Evolutionary conservation across 2,329 filamentous ascomycete genomes (phyloP), one percentile per base, ranked within the genome.

Genomic region (Aspergillus texensis): DNA sequence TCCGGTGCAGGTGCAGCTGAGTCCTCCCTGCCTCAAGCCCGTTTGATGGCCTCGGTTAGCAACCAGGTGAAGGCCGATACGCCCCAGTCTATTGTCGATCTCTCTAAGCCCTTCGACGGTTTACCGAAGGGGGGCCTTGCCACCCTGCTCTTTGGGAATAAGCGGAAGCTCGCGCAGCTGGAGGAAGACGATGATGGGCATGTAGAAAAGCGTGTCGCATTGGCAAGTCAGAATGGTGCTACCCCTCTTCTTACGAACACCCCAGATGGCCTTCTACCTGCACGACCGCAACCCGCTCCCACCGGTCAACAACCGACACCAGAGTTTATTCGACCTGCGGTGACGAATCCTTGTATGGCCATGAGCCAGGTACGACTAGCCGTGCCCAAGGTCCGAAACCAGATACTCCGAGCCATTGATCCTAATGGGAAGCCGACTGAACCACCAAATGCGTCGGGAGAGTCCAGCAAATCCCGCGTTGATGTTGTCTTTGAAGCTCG

Each of bases 31-130:
- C 94, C 94, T 1, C 92, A 96, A 73, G 91, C 93, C 26, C 92
- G 96, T 72, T 83, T 98, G 6, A 90, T 97, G 66, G 92, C 93
- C 41, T 88, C 92, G 14, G 88, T 88, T 11, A 86, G 88, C 11
- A 91, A 86, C 59, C 81, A 83, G 67, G 80, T 85, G 0, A 88
- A 89, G 63, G 87, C 85, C 62, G 93, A 95, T 67, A 84, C 89
- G 0, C 93, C 93, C 0, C 91, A 94, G 71, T 91, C 91, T 12
- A 89, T 94, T 24, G 81, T 99, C 10, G 95, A 99, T 77, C 84
- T 99, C 2, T 95, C 92, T 19, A 96, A 95, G 72, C 95, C 95
- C 0, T 97, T 94, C 67, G 94, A 99, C 69, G 94, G 94, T 1
- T 83, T 98, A 48, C 95, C 95, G 0, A 93, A 91, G 75, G 95